Evolutionary conservation across 2,329 filamentous ascomycete genomes (phyloP).

Genomic region (Fusarium irregulare): DNA sequence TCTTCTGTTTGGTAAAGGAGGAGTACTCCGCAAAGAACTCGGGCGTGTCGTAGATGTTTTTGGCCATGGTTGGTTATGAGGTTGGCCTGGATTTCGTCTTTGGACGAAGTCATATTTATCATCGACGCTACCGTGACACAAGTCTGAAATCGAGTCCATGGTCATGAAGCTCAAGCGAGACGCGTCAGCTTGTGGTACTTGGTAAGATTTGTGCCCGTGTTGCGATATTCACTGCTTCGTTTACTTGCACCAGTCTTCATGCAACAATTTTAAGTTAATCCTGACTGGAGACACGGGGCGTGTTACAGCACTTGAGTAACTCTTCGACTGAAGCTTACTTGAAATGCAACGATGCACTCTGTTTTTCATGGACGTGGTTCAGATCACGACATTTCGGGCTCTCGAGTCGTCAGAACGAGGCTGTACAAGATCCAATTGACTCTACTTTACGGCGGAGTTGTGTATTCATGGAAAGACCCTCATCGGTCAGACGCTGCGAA

Average conservation of each 20-base stretch:
- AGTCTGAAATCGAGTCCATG: not conserved
- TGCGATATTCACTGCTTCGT: not conserved
- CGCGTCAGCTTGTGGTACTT: not conserved
- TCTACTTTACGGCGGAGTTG: not conserved
- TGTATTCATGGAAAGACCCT: not conserved
- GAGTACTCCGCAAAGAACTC: not conserved
- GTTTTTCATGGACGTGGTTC: accelerated
- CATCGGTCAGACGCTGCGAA: not conserved
- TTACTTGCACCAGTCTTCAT: not conserved
- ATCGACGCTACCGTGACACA: not conserved
- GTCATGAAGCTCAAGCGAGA: not conserved
- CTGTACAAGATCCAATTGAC: not conserved
- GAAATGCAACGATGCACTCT: not conserved
- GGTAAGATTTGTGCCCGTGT: not conserved
- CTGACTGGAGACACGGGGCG: not conserved
- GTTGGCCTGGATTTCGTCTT: not conserved
- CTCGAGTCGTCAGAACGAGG: not conserved
- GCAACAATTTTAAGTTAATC: not conserved
- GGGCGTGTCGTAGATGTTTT: not conserved
- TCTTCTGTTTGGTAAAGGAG: not conserved
- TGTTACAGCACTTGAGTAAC: not conserved
- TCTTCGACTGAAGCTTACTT: not conserved
- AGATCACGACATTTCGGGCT: not conserved
- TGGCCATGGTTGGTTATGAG: not conserved
- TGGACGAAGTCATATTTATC: not conserved